Conservation (phyloP, 2,329 filamentous ascomycete genomes). For the Aspergillus ustus region DNA sequence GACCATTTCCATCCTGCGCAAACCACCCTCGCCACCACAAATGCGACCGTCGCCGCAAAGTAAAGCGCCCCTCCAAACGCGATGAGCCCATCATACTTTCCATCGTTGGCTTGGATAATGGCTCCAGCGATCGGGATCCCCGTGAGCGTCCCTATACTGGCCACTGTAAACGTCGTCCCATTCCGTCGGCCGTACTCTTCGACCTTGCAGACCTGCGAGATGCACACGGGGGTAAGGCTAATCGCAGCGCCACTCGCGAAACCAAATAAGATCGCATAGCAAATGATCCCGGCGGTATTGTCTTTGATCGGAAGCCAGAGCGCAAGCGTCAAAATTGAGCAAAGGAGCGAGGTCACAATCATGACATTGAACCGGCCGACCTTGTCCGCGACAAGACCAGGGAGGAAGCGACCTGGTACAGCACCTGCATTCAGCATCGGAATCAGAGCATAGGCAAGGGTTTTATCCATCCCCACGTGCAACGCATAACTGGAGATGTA, state of each 20-base stretch:
- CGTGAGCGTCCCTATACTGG: conserved; percentile 28
- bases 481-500: conserved; percentile 41
- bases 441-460: conserved; percentile 36
- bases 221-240: conserved; percentile 37
- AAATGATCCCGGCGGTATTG: conserved; percentile 28
- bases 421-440: conserved; percentile 38
- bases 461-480: conserved; percentile 28
- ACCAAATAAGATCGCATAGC: conserved; percentile 27
- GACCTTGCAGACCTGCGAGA: conserved; percentile 35
- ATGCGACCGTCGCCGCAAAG: conserved; percentile 29
- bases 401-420: conserved; percentile 40
- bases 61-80: conserved; percentile 31
- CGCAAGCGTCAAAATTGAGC: conserved; percentile 25
- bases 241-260: conserved; percentile 34
- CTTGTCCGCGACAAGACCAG: conserved; percentile 38
- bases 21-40: conserved; percentile 30
- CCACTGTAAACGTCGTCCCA: conserved; percentile 31
- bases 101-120: conserved; percentile 18
- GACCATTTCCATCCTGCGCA: conserved; percentile 28
- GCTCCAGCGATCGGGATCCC: conserved; percentile 34
- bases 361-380: conserved; percentile 42
- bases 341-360: conserved; percentile 28
- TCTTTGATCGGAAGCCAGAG: conserved; percentile 29
- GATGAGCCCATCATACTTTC: conserved; percentile 21
- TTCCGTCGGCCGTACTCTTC: conserved; percentile 33